Conservation (phyloP, 305 asterid genomes). For the Petunia hybrid region DNA sequence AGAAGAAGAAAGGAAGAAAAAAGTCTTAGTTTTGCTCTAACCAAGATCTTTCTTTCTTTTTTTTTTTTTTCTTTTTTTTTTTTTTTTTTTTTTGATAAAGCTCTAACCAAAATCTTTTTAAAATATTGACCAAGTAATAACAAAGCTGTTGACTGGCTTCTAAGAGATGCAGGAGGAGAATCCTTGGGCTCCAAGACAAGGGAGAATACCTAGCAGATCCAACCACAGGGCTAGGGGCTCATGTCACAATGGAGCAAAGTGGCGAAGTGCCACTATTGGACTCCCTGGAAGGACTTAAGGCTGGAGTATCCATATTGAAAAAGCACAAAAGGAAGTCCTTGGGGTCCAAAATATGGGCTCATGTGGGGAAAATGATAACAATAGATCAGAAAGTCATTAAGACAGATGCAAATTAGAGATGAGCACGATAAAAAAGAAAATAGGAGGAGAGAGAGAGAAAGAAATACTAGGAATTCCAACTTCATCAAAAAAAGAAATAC, state of each 20-base stretch:
- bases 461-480: neutral
- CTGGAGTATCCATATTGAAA: neutral
- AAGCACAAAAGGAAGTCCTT: neutral
- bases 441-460: neutral
- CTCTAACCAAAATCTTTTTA: neutral
- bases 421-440: neutral
- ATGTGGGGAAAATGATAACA: neutral
- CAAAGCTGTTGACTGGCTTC: neutral
- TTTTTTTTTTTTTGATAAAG: neutral
- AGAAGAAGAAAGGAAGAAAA: neutral
- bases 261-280: neutral
- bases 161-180: neutral
- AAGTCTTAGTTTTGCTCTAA: conserved; percentile 10
- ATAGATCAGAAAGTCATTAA: neutral
- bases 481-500: neutral
- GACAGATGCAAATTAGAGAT: neutral
- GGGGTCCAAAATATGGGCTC: neutral
- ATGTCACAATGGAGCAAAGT: neutral
- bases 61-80: too few relatives aligned
- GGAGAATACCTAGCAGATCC: neutral
- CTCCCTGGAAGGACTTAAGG: neutral
- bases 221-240: too few relatives aligned
- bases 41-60: too few relatives aligned
- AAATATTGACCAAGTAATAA: too few relatives aligned
- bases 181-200: neutral